Evolutionary conservation across 495 filamentous ascomycete genomes (phyloP).

Genomic region (Oidiodendron maius): DNA sequence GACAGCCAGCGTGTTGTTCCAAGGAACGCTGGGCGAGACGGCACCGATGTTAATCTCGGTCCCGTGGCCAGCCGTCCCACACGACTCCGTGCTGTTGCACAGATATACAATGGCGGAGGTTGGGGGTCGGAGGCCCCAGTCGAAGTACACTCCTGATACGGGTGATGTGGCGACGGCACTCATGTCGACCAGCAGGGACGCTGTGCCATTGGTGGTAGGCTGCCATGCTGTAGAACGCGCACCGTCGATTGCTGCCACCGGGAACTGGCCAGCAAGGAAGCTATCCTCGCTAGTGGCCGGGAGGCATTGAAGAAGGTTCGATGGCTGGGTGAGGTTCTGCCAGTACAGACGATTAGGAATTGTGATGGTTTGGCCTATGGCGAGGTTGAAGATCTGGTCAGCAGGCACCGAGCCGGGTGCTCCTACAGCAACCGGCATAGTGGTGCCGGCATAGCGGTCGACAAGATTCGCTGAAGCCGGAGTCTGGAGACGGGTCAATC

Average conservation of each 20-base stretch:
- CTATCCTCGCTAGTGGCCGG: constrained; percentile 40
- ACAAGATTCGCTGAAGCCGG: constrained; percentile 32
- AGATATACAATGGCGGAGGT: constrained; percentile 49
- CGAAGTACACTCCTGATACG: constrained; percentile 53
- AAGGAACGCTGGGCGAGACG: constrained; percentile 29
- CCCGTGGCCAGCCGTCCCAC: constrained; percentile 16
- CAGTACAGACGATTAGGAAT: constrained; percentile 49
- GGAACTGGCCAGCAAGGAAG: constrained; percentile 66
- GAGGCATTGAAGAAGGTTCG: constrained; percentile 65
- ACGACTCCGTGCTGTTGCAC: constrained; percentile 33
- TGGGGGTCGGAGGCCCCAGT: constrained; percentile 62
- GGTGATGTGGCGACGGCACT: constrained; percentile 24
- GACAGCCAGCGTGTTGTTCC: constrained; percentile 9
- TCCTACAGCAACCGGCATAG: constrained; percentile 48
- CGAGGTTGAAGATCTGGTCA: constrained; percentile 36
- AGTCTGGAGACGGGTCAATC: constrained; percentile 42
- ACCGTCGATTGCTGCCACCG: constrained; percentile 64
- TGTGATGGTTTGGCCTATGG: constrained; percentile 43
- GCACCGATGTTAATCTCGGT: constrained; percentile 20
- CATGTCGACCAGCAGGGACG: constrained; percentile 44
- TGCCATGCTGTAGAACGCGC: constrained; percentile 69
- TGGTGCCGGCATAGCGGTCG: constrained; percentile 30
- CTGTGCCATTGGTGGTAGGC: constrained; percentile 42
- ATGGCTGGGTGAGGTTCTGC: constrained; percentile 40
- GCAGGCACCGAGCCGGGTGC: constrained; percentile 18